These are phyloP conservation scores for Colletotrichum incanum DNA, from an alignment of 2,329 filamentous ascomycete genomes.

Conservation along the genomic window DNA sequence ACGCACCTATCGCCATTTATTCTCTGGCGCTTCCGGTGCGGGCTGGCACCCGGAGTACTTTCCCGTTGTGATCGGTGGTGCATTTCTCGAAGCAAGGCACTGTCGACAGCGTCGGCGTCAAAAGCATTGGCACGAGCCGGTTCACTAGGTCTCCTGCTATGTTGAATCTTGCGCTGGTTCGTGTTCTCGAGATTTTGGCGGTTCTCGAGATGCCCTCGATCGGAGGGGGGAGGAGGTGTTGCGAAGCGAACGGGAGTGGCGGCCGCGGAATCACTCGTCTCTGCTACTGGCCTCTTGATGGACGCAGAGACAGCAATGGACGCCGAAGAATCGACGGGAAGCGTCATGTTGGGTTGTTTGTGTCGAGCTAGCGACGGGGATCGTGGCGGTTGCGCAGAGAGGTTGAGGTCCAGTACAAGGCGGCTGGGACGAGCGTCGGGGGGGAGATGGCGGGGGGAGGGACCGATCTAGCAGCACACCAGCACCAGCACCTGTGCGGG, in stretches of 20 bases:
- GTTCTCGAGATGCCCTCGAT: constrained; percentile 60
- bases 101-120: constrained; percentile 66
- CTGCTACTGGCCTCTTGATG: constrained; percentile 51
- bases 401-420: constrained; percentile 20
- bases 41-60: constrained; percentile 68
- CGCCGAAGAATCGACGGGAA: constrained; percentile 50
- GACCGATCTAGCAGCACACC: constrained; percentile 12
- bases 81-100: constrained; percentile 67
- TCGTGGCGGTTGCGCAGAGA: constrained; percentile 42
- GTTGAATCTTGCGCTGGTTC: constrained; percentile 53
- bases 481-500: constrained; percentile 23
- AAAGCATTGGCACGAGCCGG: constrained; percentile 56
- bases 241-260: constrained; percentile 56
- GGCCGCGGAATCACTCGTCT: constrained; percentile 54
- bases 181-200: constrained; percentile 57
- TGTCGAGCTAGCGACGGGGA: constrained; percentile 37
- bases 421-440: constrained; percentile 27
- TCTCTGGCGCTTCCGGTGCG: constrained; percentile 72
- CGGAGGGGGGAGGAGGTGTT: constrained; percentile 62
- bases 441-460: constrained; percentile 30
- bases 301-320: constrained; percentile 47
- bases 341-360: constrained; percentile 51
- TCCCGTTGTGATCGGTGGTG: constrained; percentile 66
- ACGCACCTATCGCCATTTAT: constrained; percentile 75
- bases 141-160: constrained; percentile 55